These are phyloP conservation scores for Termitomyces sp. DNA, from an alignment of 768 basidiomycete genomes.

Conservation along the genomic window DNA sequence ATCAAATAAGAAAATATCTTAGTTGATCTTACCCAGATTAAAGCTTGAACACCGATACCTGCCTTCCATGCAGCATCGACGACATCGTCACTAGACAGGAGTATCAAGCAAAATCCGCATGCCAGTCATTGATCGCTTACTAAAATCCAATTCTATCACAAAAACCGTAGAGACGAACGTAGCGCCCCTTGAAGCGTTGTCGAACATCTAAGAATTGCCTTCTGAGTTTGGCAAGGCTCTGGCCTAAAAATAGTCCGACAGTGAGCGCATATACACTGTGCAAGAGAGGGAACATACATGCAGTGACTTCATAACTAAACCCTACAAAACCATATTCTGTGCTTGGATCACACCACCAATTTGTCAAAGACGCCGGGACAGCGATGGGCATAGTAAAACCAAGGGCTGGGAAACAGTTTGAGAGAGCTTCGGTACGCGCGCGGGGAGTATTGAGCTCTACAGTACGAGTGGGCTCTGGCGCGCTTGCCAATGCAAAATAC, in stretches of 20 bases:
- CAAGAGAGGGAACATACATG: slow-evolving; percentile 30
- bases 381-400: slow-evolving; percentile 39
- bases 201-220: slow-evolving; percentile 58
- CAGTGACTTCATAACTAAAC: slow-evolving; percentile 69
- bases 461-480: slow-evolving; percentile 10
- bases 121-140: slow-evolving; percentile 20
- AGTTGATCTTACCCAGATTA: slow-evolving; percentile 54
- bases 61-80: slow-evolving; percentile 65
- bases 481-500: slow-evolving; percentile 1
- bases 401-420: slow-evolving; percentile 18
- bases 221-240: slow-evolving; percentile 42
- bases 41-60: slow-evolving; percentile 64
- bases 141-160: slow-evolving; percentile 44
- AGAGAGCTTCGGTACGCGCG: slow-evolving; percentile 1
- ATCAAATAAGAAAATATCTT: neutral
- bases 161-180: slow-evolving; percentile 52
- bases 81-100: slow-evolving; percentile 39
- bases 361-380: slow-evolving; percentile 36
- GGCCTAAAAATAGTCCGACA: slow-evolving; percentile 35
- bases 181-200: slow-evolving; percentile 53
- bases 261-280: neutral
- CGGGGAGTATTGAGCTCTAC: slow-evolving; percentile 1
- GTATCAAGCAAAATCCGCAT: neutral
- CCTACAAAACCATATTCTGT: slow-evolving; percentile 75
- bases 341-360: slow-evolving; percentile 60